Percentiles rank a stretch among this genome's conserved stretches.
These are phyloP conservation scores for Didymella exigua DNA, from an alignment of 2,329 filamentous ascomycete genomes.

Conservation along the genomic window DNA sequence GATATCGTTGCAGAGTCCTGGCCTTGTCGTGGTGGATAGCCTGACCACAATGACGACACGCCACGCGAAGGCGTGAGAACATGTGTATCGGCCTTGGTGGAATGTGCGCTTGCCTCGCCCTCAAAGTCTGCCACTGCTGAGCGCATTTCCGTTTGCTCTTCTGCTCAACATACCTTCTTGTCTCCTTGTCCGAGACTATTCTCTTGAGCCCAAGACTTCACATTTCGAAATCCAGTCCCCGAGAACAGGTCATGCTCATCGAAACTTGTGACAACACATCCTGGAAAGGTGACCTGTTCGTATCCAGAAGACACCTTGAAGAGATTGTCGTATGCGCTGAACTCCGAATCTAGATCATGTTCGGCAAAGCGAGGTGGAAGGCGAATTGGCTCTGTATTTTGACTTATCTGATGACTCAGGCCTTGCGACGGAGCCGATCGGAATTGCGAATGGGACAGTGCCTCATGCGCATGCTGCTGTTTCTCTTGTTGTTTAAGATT, in stretches of 20 bases:
- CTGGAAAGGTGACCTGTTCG: conserved; percentile 5
- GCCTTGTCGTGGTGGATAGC: neutral
- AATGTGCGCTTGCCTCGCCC: neutral
- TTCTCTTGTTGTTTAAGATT: neutral
- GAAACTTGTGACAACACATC: conserved; percentile 23
- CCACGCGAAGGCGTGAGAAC: neutral
- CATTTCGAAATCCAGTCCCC: neutral
- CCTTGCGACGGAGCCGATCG: neutral
- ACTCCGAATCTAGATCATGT: neutral
- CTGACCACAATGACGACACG: too few species aligned
- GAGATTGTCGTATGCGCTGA: neutral
- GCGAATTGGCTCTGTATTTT: neutral
- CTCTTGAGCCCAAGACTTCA: neutral
- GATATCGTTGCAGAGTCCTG: neutral
- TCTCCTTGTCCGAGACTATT: neutral
- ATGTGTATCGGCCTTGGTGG: neutral
- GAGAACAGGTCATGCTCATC: conserved; percentile 23
- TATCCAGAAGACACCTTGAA: neutral
- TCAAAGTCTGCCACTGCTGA: neutral
- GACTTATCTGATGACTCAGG: neutral
- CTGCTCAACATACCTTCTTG: neutral
- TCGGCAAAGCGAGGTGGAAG: neutral
- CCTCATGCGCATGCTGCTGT: neutral
- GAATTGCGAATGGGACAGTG: neutral
- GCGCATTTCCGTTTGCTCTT: neutral